Percentiles rank a stretch among this genome's conserved stretches.
Conservation (phyloP, 2,329 filamentous ascomycete genomes). For the Elsinoe batatas region DNA sequence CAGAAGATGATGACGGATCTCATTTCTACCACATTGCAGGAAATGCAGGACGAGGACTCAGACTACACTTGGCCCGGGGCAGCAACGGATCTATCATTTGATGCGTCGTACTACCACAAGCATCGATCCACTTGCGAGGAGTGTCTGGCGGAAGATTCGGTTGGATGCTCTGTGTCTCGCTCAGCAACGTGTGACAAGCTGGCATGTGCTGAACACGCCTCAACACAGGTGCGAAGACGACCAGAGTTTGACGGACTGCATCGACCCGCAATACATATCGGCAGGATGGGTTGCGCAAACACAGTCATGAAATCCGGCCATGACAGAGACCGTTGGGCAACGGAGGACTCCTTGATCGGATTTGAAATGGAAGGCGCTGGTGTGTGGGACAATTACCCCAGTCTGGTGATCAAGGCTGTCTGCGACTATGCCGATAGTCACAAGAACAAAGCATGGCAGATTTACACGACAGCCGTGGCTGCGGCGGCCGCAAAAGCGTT, state of each 20-base stretch:
- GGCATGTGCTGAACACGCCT: no score
- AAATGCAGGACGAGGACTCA: not conserved
- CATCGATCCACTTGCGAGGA: conserved; percentile 16
- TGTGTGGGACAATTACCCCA: conserved; percentile 14
- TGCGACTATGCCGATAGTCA: conserved; percentile 17
- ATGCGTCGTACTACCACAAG: conserved; percentile 19
- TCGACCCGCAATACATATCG: conserved; percentile 8
- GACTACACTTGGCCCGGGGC: conserved; percentile 14
- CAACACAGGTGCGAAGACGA: no score
- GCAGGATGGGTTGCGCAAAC: conserved; percentile 7
- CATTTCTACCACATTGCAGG: not conserved
- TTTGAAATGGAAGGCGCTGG: conserved; percentile 19
- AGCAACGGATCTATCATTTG: conserved; percentile 19
- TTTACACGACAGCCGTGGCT: conserved; percentile 14
- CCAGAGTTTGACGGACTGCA: not conserved
- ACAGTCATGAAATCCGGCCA: conserved; percentile 12
- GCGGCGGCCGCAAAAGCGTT: conserved; percentile 15
- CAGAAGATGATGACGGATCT: not conserved
- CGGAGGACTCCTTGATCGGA: not conserved
- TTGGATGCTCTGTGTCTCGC: no score
- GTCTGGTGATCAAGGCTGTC: conserved; percentile 14
- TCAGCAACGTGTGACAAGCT: no score
- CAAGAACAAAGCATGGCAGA: conserved; percentile 17
- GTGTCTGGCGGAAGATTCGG: not conserved
- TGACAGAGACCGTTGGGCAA: conserved; percentile 1